phyloP scores from a whole-genome alignment of 2,329 filamentous ascomycete species.

The Ambrosiella cleistominuta region DNA sequence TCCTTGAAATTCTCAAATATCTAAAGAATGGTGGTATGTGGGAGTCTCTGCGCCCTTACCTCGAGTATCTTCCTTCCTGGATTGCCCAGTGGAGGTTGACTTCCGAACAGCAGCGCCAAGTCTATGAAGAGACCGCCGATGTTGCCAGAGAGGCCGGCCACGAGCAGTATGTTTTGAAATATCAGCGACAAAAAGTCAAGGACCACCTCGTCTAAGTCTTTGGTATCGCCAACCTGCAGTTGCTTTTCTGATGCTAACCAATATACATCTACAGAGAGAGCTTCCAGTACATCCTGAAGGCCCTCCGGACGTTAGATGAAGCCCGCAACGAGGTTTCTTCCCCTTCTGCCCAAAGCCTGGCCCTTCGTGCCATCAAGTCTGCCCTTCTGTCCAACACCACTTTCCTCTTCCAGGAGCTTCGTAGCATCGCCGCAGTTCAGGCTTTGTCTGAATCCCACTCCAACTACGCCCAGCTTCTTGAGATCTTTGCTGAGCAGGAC shows the following conservation, averaged over 20 bases:
- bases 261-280: conserved; percentile 27
- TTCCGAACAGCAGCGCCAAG: conserved; percentile 64
- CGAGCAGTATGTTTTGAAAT: conserved; percentile 40
- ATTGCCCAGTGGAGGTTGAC: conserved; percentile 66
- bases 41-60: conserved; percentile 65
- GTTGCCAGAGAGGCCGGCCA: conserved; percentile 64
- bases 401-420: conserved; percentile 65
- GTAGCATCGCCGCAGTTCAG: conserved; percentile 67
- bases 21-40: conserved; percentile 60
- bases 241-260: neutral
- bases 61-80: conserved; percentile 72
- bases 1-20: conserved; percentile 73
- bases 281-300: conserved; percentile 50
- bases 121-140: conserved; percentile 70
- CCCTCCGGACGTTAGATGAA: conserved; percentile 42
- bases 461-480: conserved; percentile 76
- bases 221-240: neutral
- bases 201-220: too few relatives aligned
- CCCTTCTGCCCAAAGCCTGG: conserved; percentile 42
- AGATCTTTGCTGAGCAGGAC: conserved; percentile 87
- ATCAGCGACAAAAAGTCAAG: too few relatives aligned
- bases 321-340: conserved; percentile 37
- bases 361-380: conserved; percentile 37
- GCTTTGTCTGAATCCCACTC: conserved; percentile 71
- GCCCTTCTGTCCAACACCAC: conserved; percentile 35